Conservation (phyloP, 176 grass and related monocot species). For the Hsuehochloa calcarea region DNA sequence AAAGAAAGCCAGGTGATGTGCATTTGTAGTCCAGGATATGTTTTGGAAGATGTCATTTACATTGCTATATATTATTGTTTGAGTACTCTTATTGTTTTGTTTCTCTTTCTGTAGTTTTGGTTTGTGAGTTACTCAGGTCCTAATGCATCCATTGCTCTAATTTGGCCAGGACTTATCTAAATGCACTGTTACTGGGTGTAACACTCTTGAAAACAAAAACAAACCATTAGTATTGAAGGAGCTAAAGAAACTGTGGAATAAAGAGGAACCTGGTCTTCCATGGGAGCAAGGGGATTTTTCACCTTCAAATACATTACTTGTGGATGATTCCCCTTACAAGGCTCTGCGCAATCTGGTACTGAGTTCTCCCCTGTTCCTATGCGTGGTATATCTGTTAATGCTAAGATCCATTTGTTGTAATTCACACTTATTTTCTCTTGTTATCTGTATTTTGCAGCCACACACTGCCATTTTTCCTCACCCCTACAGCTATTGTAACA, state of each 20-base stretch:
- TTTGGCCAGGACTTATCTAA: constrained; percentile 66
- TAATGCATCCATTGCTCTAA: constrained; percentile 15
- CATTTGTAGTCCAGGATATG: neutral
- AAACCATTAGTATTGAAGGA: constrained; percentile 94
- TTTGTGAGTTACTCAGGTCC: neutral
- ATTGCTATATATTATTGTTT: neutral
- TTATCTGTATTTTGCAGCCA: constrained; percentile 54
- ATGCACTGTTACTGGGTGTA: constrained; percentile 66
- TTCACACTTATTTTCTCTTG: constrained; percentile 31
- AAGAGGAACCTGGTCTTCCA: constrained; percentile 70
- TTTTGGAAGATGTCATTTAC: neutral
- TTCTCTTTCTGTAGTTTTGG: constrained; percentile 9
- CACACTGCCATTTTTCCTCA: constrained; percentile 83
- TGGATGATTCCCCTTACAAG: constrained; percentile 99
- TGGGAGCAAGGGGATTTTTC: constrained; percentile 77
- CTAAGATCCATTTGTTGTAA: constrained; percentile 19
- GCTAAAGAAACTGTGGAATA: constrained; percentile 85
- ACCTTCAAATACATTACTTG: constrained; percentile 84
- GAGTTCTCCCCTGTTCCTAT: constrained; percentile 6
- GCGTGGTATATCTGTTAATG: constrained; percentile 8
- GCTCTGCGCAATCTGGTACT: constrained; percentile 85
- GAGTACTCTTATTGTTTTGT: neutral
- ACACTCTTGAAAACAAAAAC: constrained; percentile 51
- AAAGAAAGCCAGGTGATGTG: neutral
- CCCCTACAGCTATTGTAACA: constrained; percentile 50